Conservation (phyloP, 2,329 filamentous ascomycete genomes). For the Monosporascus sp. region DNA sequence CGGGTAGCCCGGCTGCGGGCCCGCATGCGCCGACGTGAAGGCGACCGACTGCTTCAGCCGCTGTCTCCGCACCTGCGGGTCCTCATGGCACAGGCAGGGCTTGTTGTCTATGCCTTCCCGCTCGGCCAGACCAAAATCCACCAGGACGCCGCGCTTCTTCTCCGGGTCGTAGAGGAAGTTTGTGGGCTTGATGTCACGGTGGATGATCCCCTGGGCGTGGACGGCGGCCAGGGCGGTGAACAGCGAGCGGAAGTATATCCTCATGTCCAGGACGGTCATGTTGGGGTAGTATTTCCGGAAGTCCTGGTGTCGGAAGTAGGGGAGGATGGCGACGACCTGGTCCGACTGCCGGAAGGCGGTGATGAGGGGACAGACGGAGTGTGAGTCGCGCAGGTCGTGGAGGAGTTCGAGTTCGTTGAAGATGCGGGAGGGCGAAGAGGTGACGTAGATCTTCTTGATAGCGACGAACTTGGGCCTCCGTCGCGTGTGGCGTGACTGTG, state of each 20-base stretch:
- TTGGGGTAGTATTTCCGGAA: conserved; percentile 92
- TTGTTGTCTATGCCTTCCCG: conserved; percentile 70
- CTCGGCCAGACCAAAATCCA: conserved; percentile 98
- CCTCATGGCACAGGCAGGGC: conserved; percentile 75
- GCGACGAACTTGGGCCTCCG: conserved; percentile 75
- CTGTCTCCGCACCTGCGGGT: conserved; percentile 55
- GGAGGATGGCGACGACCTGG: conserved; percentile 89
- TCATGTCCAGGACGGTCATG: conserved; percentile 80
- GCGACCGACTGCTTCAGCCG: conserved; percentile 49
- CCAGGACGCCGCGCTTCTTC: conserved; percentile 77
- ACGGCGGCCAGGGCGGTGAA: conserved; percentile 82
- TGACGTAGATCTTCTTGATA: conserved; percentile 99
- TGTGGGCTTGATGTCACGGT: conserved; percentile 95
- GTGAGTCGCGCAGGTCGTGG: conserved; percentile 75
- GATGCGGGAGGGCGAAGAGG: conserved; percentile 87
- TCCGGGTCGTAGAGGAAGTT: conserved; percentile 91
- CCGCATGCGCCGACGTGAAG: conserved; percentile 45
- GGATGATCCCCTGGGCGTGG: conserved; percentile 78
- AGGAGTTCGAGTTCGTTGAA: conserved; percentile 94
- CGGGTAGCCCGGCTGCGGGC: conserved; percentile 65
- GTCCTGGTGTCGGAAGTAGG: conserved; percentile 93
- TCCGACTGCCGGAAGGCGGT: conserved; percentile 94
- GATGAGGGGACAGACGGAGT: conserved; percentile 88
- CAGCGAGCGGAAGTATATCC: conserved; percentile 81
- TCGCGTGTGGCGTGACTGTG: conserved; percentile 30